Evolutionary conservation across 78 protist species (phyloP).

Genomic region (Dictyostelium intermedium): DNA sequence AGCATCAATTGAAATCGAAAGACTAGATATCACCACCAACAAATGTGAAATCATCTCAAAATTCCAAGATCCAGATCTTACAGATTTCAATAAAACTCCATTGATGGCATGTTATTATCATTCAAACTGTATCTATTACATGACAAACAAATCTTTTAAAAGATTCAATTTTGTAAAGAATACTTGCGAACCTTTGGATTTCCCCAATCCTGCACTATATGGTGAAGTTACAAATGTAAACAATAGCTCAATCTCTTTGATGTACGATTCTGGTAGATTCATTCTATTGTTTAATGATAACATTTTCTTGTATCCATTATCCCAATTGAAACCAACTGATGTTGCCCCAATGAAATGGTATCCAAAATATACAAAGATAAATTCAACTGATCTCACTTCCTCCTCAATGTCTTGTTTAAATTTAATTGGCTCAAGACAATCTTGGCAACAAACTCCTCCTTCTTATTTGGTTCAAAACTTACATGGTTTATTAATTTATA

Average conservation of each 20-base stretch:
- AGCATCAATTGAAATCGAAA: constrained; percentile 33
- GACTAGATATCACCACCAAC: not conserved
- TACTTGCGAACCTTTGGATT: not conserved
- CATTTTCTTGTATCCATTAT: not conserved
- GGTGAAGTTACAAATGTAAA: too few relatives aligned
- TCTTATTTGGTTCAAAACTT: not conserved
- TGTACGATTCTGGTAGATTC: not conserved
- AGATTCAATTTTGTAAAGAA: constrained; percentile 3
- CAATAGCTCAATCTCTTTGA: not conserved
- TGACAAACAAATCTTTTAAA: not conserved
- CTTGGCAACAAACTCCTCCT: not conserved
- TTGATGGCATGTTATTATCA: not conserved
- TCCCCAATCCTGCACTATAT: not conserved
- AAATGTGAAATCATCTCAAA: constrained; percentile 18
- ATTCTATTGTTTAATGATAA: not conserved
- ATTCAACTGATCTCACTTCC: not conserved
- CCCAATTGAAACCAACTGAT: not conserved
- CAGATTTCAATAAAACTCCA: not conserved
- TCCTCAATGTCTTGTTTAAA: not conserved
- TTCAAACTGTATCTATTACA: not conserved
- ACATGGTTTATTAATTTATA: constrained; percentile 13
- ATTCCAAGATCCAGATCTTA: not conserved
- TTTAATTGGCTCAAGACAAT: not conserved
- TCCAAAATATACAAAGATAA: not conserved
- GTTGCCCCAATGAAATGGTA: not conserved